A percentile compares a stretch with the other conserved stretches of the same genome.
Conservation (phyloP, 2,329 filamentous ascomycete species). For the Colletotrichum chlorophyti region DNA sequence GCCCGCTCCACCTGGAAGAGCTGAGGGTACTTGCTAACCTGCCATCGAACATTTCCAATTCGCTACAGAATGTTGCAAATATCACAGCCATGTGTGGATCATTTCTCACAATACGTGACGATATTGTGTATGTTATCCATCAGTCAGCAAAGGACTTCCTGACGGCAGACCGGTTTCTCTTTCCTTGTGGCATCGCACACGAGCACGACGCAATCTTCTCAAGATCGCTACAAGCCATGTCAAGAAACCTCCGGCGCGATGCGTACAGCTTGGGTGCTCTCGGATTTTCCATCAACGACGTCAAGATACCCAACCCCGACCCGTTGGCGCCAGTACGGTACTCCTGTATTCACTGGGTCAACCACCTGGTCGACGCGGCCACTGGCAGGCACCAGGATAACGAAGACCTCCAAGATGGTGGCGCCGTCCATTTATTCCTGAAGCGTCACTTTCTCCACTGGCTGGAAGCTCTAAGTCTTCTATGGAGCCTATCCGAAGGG, state of each 20-base stretch:
- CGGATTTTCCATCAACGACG: conserved; percentile 17
- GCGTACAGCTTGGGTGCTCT: conserved; percentile 39
- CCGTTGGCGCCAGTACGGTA: conserved; percentile 30
- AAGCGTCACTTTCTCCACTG: conserved; percentile 46
- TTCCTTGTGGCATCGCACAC: conserved; percentile 34
- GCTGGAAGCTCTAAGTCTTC: conserved; percentile 49
- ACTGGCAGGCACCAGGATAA: neutral
- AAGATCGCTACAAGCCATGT: conserved; percentile 41
- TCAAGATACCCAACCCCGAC: conserved; percentile 23
- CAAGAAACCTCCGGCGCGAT: conserved; percentile 38
- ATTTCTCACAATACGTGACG: conserved; percentile 42
- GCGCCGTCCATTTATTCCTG: conserved; percentile 40
- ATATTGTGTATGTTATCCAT: conserved; percentile 45
- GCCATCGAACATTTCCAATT: conserved; percentile 3
- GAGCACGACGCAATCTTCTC: conserved; percentile 41
- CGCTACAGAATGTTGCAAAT: conserved; percentile 39
- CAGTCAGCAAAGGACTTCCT: conserved; percentile 53
- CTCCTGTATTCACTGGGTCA: conserved; percentile 33
- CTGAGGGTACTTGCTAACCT: conserved; percentile 10
- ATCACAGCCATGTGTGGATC: conserved; percentile 46
- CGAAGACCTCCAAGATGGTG: conserved; percentile 33
- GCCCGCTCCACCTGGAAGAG: conserved; percentile 13
- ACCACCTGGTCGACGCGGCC: conserved; percentile 27
- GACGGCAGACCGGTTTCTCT: conserved; percentile 35
- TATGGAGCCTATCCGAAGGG: conserved; percentile 34